phyloP scores from a whole-genome alignment of 495 filamentous ascomycete genomes.

The Hypoxylon intermedium region DNA sequence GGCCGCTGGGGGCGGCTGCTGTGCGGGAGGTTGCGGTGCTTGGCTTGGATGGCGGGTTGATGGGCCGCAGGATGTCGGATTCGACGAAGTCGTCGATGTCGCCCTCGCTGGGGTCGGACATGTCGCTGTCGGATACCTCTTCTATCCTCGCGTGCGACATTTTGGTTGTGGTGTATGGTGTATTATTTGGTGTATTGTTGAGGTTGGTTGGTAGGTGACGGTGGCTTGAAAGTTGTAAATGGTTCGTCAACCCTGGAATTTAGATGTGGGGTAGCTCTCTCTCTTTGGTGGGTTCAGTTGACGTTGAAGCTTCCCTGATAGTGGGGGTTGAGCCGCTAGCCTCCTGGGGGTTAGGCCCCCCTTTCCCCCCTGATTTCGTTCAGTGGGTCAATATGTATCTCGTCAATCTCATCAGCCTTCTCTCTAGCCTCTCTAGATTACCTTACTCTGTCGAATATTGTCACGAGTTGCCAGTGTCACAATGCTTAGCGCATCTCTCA shows the following conservation, averaged over 20 bases:
- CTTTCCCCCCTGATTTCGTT: too few species aligned
- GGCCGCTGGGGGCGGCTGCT: constrained; percentile 5
- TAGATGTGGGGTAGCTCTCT: constrained; percentile 30
- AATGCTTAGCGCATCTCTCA: neutral
- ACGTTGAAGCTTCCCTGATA: constrained; percentile 18
- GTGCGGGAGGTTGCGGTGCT: constrained; percentile 26
- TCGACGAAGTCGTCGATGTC: constrained; percentile 66
- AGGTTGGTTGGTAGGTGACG: neutral
- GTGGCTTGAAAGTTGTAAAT: constrained; percentile 5
- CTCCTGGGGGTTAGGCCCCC: constrained; percentile 11
- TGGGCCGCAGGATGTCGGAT: constrained; percentile 52
- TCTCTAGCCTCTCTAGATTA: too few species aligned
- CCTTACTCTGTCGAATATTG: too few species aligned
- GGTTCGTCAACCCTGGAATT: constrained; percentile 14
- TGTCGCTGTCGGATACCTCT: constrained; percentile 79
- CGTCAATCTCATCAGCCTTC: too few species aligned
- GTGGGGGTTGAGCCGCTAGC: constrained; percentile 19
- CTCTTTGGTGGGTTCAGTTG: constrained; percentile 4
- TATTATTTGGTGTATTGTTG: neutral
- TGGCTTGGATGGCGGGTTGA: constrained; percentile 19
- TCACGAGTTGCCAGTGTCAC: neutral
- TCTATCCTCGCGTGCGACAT: constrained; percentile 92
- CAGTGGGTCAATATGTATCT: too few species aligned
- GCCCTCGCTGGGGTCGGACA: constrained; percentile 77
- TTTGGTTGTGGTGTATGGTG: constrained; percentile 31